Conservation (phyloP, 306 rosid species). For the Abrus pulchellus region DNA sequence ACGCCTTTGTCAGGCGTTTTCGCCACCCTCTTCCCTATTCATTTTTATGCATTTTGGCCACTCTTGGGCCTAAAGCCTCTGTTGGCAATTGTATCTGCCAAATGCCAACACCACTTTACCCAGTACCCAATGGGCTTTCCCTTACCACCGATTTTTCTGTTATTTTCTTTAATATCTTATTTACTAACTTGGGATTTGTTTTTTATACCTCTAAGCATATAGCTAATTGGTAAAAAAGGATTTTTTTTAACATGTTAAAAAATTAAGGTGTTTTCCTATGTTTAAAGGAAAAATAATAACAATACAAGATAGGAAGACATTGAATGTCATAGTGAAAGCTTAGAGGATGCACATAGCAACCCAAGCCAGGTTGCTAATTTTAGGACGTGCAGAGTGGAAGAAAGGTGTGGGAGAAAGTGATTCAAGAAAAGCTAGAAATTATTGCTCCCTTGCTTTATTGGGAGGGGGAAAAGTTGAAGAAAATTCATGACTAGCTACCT, state of each 20-base stretch:
- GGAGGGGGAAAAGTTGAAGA: neutral
- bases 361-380: neutral
- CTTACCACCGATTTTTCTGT: neutral
- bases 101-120: neutral
- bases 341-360: too few relatives aligned
- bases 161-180: too few relatives aligned
- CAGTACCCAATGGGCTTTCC: conserved; percentile 16
- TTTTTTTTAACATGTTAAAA: too few relatives aligned
- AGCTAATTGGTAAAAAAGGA: too few relatives aligned
- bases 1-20: conserved; percentile 45
- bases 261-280: too few relatives aligned
- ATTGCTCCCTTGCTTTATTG: neutral
- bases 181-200: too few relatives aligned
- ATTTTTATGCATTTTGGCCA: neutral
- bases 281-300: too few relatives aligned
- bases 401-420: neutral
- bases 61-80: conserved; percentile 23
- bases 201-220: too few relatives aligned
- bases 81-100: neutral
- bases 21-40: neutral
- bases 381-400: neutral
- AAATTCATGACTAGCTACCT: neutral
- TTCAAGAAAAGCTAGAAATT: too few relatives aligned
- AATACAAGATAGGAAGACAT: neutral
- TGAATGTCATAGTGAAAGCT: neutral